These are phyloP conservation scores for Cornus controversa DNA, from an alignment of 148 eudicot genomes.

Conservation along the genomic window DNA sequence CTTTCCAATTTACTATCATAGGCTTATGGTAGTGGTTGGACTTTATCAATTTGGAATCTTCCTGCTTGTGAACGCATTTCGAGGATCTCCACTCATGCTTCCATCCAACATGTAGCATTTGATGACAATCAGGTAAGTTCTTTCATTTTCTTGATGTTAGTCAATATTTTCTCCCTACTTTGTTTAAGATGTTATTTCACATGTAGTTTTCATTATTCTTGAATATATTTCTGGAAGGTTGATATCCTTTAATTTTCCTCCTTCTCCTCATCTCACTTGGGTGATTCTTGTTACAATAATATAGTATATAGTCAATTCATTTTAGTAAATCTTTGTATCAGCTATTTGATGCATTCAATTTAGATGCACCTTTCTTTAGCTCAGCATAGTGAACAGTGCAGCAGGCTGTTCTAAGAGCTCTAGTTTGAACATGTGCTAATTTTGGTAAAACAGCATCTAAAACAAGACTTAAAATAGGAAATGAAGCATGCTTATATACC, in stretches of 20 bases:
- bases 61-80: slow-evolving; percentile 81
- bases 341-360: too few species aligned
- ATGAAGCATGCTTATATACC: too few species aligned
- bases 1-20: slow-evolving; percentile 23
- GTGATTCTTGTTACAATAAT: not conserved
- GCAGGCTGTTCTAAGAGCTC: too few species aligned
- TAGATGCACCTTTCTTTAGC: too few species aligned
- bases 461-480: too few species aligned
- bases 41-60: slow-evolving; percentile 82
- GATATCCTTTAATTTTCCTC: not conserved
- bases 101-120: slow-evolving; percentile 75
- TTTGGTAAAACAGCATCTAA: too few species aligned
- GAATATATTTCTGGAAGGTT: not conserved
- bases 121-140: slow-evolving; percentile 79
- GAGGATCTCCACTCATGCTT: slow-evolving; percentile 41
- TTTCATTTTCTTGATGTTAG: slow-evolving; percentile 14
- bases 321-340: too few species aligned
- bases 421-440: too few species aligned
- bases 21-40: slow-evolving; percentile 85
- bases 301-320: too few species aligned
- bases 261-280: not conserved
- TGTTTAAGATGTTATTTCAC: not conserved
- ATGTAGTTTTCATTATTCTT: not conserved
- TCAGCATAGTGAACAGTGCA: too few species aligned
- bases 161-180: not conserved